These are phyloP conservation scores for Xylaria cubensis DNA, from an alignment of 495 filamentous ascomycete genomes.

Conservation along the genomic window DNA sequence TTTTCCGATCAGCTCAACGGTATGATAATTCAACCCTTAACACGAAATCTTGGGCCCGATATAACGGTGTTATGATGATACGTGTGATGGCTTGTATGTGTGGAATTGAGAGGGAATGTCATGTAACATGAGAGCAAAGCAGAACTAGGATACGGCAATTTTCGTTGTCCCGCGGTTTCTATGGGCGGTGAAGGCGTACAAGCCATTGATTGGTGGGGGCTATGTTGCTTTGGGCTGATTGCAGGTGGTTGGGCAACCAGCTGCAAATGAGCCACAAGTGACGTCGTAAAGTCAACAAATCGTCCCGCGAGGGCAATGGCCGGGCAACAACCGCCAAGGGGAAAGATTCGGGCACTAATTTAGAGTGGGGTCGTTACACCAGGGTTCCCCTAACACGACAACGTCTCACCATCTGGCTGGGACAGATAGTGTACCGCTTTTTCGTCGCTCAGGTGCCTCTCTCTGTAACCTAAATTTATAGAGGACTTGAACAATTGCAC, in stretches of 20 bases:
- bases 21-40: background rate
- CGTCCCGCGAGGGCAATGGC: constrained; percentile 26
- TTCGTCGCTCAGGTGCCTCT: too few species aligned
- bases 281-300: constrained; percentile 43
- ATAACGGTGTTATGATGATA: background rate
- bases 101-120: constrained; percentile 2
- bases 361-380: background rate
- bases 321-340: constrained; percentile 33
- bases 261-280: constrained; percentile 23
- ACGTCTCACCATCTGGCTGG: constrained; percentile 6
- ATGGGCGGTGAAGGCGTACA: constrained; percentile 24
- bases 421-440: constrained; percentile 5
- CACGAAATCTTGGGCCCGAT: background rate
- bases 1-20: constrained; percentile 2
- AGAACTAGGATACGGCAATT: constrained; percentile 7
- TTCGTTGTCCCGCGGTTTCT: constrained; percentile 38
- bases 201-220: constrained; percentile 22
- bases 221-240: constrained; percentile 31
- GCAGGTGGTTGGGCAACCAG: constrained; percentile 19
- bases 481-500: too few species aligned
- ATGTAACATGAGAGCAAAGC: background rate
- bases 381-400: background rate
- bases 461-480: too few species aligned
- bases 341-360: constrained; percentile 4
- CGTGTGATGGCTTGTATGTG: background rate